A percentile compares a stretch with the other conserved stretches of the same genome.
Conservation (phyloP, 495 filamentous ascomycete genomes). For the Hypoxylon fragiforme region DNA sequence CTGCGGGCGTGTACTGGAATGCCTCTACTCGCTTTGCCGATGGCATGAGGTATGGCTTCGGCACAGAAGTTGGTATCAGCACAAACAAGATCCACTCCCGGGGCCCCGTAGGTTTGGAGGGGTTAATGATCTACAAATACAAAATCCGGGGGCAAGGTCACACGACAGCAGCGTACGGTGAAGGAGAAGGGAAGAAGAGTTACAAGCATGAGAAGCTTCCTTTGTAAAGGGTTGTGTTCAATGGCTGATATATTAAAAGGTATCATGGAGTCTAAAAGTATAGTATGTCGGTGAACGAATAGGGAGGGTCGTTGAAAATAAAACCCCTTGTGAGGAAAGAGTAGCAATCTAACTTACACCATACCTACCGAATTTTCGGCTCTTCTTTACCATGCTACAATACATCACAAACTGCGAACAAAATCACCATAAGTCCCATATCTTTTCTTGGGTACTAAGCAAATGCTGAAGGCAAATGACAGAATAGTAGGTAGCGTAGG, state of each 20-base stretch:
- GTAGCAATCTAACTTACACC: too few species aligned
- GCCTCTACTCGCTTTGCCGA: slow-evolving; percentile 92
- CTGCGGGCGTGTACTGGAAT: slow-evolving; percentile 96
- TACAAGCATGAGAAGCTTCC: slow-evolving; percentile 70
- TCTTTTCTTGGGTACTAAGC: too few species aligned
- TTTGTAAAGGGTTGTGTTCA: slow-evolving; percentile 17
- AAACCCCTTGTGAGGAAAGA: too few species aligned
- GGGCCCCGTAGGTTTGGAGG: slow-evolving; percentile 91
- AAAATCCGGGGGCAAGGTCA: slow-evolving; percentile 81
- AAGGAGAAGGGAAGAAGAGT: slow-evolving; percentile 64
- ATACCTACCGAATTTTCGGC: too few species aligned
- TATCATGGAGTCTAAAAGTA: not conserved
- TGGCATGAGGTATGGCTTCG: slow-evolving; percentile 95
- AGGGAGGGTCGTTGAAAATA: too few species aligned
- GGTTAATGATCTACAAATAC: slow-evolving; percentile 97
- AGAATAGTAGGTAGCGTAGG: too few species aligned
- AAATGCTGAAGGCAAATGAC: too few species aligned
- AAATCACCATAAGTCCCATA: too few species aligned
- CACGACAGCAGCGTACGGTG: slow-evolving; percentile 70
- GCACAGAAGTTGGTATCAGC: slow-evolving; percentile 96
- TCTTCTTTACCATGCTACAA: too few species aligned
- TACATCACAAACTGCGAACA: too few species aligned
- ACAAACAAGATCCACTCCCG: slow-evolving; percentile 98
- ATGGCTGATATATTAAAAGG: not conserved
- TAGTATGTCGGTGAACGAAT: not conserved